A percentile compares a stretch with the other conserved stretches of the same genome.
Evolutionary conservation across 78 protist species (phyloP).

Genomic region (Polysphondylium violaceum): DNA sequence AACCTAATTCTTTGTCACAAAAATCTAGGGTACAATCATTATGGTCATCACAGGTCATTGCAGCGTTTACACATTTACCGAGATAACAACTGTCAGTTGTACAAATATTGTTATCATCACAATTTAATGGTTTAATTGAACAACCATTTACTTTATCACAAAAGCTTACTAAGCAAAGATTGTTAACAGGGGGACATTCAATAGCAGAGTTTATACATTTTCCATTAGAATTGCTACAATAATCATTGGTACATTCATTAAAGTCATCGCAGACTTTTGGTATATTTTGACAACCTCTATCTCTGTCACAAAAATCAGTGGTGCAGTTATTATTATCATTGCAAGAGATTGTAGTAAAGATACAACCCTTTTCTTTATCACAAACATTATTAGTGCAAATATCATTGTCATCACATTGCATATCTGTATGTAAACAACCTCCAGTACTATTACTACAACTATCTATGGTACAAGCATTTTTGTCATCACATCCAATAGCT

Average conservation of each 20-base stretch:
- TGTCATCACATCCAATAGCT: not conserved
- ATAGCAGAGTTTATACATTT: not conserved
- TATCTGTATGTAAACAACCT: conserved; percentile 24
- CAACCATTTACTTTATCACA: conserved; percentile 9
- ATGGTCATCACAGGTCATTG: conserved; percentile 23
- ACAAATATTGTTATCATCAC: conserved; percentile 24
- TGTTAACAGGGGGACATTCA: not conserved
- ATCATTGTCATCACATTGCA: conserved; percentile 25
- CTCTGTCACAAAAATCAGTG: not conserved
- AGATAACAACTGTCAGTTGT: conserved; percentile 36
- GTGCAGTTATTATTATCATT: conserved; percentile 43
- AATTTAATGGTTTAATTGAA: not conserved
- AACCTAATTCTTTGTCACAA: conserved; percentile 20
- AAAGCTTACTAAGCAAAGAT: conserved; percentile 15
- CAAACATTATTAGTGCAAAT: conserved; percentile 10
- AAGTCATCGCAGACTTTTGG: not conserved
- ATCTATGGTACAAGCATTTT: conserved; percentile 14
- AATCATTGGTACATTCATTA: conserved; percentile 32
- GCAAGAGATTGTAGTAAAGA: conserved; percentile 29
- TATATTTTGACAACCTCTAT: conserved; percentile 15
- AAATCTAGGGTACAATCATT: not conserved
- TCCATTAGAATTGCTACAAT: not conserved
- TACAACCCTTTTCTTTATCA: conserved; percentile 32
- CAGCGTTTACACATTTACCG: conserved; percentile 22
- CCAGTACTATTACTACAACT: conserved; percentile 49